Evolutionary conservation across 768 basidiomycete species (phyloP), one percentile per base, ranked within the genome.

Genomic region (Calocybe gangraenosa): DNA sequence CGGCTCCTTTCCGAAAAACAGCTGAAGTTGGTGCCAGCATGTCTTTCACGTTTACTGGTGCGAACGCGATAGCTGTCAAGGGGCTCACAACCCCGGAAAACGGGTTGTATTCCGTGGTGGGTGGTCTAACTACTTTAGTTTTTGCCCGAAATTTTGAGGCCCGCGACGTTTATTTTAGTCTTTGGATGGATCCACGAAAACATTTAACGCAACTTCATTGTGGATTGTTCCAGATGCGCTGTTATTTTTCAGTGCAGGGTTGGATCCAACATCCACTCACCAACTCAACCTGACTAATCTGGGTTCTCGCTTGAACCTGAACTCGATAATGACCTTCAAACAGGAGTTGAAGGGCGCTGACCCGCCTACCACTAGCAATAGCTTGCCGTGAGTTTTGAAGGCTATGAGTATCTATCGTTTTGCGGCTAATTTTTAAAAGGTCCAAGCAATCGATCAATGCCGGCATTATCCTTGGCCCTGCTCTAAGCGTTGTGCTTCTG

Each of bases 141-240:
- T 8, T 39, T 28, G 17, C 6, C 23, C 11, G 3, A 37, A 38
- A 22, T 15, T n/a, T 23, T 15, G 21, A 36, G 21, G 13, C 32
- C 32, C 38, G 17, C 2, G 13, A 35, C 14, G 13, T 22, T 14
- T 35, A 25, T 20, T 1, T 19, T 45, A 56, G 55, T 44, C 55
- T 15, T 34, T 56, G 30, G 48, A 56, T 47, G 55, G 55, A 10
- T 17, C 39, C 10, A 40, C 47, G 5, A 44, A 21, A 10, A 31
- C 30, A 18, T 53, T 47, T 13, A 56, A 56, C 33, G 55, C 47
- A 44, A 53, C 36, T 18, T 56, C 55, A 5, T 7, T 37, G 10
- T 51, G 47, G 49, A 49, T 35, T 2, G 40, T 53, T 45, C 52
- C 55, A n/a, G 49, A 56, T 28, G 49, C 55, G 35, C 41, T 56